Base-by-base conservation (phyloP, 164 flowering plant species). In the Magnolia kwangsiensis region DNA sequence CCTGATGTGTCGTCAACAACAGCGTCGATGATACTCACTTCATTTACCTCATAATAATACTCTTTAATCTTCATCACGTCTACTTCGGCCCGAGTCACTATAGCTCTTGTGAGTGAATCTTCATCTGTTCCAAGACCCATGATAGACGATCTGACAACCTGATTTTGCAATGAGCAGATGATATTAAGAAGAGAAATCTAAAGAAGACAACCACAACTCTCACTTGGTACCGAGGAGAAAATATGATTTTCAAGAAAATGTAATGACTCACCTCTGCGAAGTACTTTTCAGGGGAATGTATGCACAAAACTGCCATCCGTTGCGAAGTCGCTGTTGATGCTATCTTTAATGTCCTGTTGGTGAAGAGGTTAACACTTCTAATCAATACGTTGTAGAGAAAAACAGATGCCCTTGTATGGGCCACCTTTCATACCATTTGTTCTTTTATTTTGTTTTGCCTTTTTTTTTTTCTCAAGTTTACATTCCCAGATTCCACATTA, bases 1-100 rank as follows among this genome's bases (percentile, higher is more conserved):
- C 93, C 96, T 0, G 98, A 93, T 4, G 96, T 91, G 80, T 91
- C 98, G 0, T 85, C 94, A 20, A 65, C 78, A 27, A 93, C 89
- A 5, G 81, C 94, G 70, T 82, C 80, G 63, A 90, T 93, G 2
- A 91, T 82, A 79, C 82, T 86, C 19, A 77, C 61, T 50, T 88
- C 88, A 84, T 87, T 77, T 71, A 76, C 74, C 50, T 76, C 78
- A 59, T 70, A 69, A 77, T 89, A 90, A 76, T 84, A 89, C 4
- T 75, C 87, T 82, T 83, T 89, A 65, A 90, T 75, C 78, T 85
- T 87, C 86, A 78, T 83, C 90, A 87, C 81, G 87, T 91, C 90
- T 7, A 87, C 77, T 72, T 91, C 95, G 71, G 96, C 94, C 73
- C 98, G 88, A 75, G 85, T 75, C 8, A 91, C 87, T 68, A 93